These are phyloP conservation scores for Lactifluus hygrophoroides DNA, from an alignment of 768 basidiomycete species.

Conservation along the genomic window DNA sequence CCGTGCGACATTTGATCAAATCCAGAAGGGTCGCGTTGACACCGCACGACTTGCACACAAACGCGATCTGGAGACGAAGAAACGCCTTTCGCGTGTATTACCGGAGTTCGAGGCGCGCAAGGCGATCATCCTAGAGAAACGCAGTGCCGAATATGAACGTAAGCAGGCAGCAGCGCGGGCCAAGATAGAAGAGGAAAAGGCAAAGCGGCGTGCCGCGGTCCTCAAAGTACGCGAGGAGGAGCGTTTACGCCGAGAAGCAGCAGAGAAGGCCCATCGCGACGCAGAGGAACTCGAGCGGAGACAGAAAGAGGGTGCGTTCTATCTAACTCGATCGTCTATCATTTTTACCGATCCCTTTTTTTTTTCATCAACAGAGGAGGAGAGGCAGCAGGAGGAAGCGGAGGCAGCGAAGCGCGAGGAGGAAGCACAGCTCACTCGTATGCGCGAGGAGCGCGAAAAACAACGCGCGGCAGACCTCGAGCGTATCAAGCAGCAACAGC, in stretches of 20 bases:
- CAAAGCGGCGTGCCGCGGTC: conserved; percentile 50
- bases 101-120: conserved; percentile 54
- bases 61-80: conserved; percentile 66
- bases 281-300: conserved; percentile 36
- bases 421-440: conserved; percentile 45
- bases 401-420: conserved; percentile 44
- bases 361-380: conserved; percentile 24
- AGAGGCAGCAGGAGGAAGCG: conserved; percentile 23
- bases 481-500: conserved; percentile 47
- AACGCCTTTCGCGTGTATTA: conserved; percentile 62
- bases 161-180: conserved; percentile 46
- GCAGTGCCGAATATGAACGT: conserved; percentile 56
- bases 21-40: conserved; percentile 51
- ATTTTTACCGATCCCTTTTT: not conserved
- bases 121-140: conserved; percentile 45
- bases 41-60: conserved; percentile 47
- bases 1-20: conserved; percentile 52
- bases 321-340: not conserved
- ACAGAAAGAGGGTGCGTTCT: conserved; percentile 42
- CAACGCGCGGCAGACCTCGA: conserved; percentile 46
- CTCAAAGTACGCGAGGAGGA: conserved; percentile 55
- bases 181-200: conserved; percentile 83
- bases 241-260: conserved; percentile 33
- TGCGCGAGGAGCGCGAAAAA: conserved; percentile 45
- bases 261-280: conserved; percentile 29